Base-by-base conservation (phyloP, 1,284 basidiomycete genomes). In the Pseudozyma flocculosa region DNA sequence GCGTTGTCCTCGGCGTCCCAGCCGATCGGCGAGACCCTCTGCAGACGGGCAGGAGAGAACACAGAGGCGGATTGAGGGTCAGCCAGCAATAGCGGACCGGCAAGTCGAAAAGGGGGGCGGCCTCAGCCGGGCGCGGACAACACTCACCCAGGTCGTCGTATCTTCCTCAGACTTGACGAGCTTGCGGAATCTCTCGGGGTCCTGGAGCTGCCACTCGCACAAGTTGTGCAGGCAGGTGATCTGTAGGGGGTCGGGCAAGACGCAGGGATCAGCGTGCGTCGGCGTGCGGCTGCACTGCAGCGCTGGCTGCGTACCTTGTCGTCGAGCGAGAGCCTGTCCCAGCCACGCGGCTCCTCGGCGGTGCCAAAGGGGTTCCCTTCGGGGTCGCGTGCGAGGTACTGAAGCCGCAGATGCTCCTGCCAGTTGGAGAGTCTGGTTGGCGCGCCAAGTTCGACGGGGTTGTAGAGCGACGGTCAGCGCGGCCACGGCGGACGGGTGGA, bases 1-100 rank as follows among this genome's bases (percentile, higher is more conserved):
- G 88, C 86, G 76, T 91, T 92, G 21, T 82, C 82, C 68, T 87
- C 86, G 18, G 84, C 82, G 72, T 94, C 91, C 72, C 88, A 89
- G 9, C 92, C 91, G 63, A 92, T 85, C 2, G 91, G 90, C 70
- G 91, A 88, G 49, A 89, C 86, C 26, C 75, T 52, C 90, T 66
- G 32, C 19, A n/a, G 38, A 15, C 36, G 15, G 42, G 60, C 17
- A 59, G 43, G 29, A 22, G 50, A 24, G 45, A 46, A 4, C 26
- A 29, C 11, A 29, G 26, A 29, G 26, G 5, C 7, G 26, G 26
- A n/a, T n/a, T n/a, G 5, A 40, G 24, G 32, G 43, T 32, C 38
- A 19, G 10, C 14, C 17, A 19, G 29, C 22, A 36, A 43, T n/a
- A n/a, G n/a, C n/a, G n/a, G n/a, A n/a, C n/a, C n/a, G n/a, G n/a